Base-by-base conservation (phyloP, 2,329 filamentous ascomycete species). In the Diaporthe capsici region DNA sequence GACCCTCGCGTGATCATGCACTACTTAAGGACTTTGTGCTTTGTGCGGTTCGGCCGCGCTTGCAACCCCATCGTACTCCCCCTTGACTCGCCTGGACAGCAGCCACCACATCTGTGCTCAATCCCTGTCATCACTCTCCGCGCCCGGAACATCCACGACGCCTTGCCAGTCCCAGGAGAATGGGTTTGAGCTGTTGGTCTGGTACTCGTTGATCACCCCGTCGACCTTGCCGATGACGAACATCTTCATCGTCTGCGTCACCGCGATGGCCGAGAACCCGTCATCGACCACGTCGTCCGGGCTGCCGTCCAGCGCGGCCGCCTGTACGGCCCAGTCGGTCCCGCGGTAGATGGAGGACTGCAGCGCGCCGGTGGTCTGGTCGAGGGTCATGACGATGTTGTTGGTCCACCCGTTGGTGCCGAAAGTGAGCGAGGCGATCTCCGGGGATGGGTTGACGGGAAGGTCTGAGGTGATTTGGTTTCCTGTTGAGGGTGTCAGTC, bases 361-460 rank as follows among this genome's bases (percentile, higher is more conserved):
- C 39, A 77, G 51, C n/a, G 15, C 4, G 44, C 76, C 76, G 31
- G 72, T 72, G 55, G 60, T 44, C 17, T 74, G 63, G 44, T 73
- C 71, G 34, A 78, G 44, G 28, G 51, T 77, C 1, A 61, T 31
- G 42, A 78, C 71, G 28, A 78, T 53, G 37, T 74, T 78, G 71
- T 78, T 78, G 53, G 53, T 71, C 76, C 75, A 77, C 13, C 76
- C 76, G 71, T 73, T 75, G 39, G 34, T 49, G 20, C 73, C 75
- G 25, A 61, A 78, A 7, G 76, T 77, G 22, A 75, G 37, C 44
- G 75, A 76, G 28, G 75, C 76, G 47, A 78, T 57, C 70, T 77
- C 71, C 3, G 75, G 76, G 22, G 75, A 72, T 4, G 76, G 76
- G 58, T 51, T 60, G 25, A 72, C n/a, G 1, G 76, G 39, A 15